Conservation (phyloP, 2,329 filamentous ascomycete species). For the Trichoderma semiorbis region DNA sequence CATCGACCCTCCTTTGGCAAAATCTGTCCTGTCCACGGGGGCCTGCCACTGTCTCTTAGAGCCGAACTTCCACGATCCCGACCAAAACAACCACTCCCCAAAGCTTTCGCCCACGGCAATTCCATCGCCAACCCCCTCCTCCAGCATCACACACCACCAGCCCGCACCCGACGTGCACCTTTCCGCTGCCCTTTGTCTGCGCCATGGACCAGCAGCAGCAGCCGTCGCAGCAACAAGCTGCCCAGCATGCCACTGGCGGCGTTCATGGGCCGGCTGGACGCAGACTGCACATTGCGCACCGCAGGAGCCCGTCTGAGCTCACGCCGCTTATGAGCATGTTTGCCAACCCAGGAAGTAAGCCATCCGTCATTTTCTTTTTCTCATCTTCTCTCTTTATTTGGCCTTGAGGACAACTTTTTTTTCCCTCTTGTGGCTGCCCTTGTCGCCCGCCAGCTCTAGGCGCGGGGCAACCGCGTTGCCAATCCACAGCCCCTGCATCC, state of each 20-base stretch:
- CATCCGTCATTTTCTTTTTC: neutral
- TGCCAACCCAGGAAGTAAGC: constrained; percentile 62
- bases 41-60: constrained; percentile 23
- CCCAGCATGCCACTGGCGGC: constrained; percentile 50
- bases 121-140: constrained; percentile 12
- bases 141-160: constrained; percentile 23
- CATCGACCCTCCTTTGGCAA: constrained; percentile 38
- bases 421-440: neutral
- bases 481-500: neutral
- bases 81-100: neutral
- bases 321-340: constrained; percentile 97
- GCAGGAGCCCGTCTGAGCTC: constrained; percentile 93
- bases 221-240: constrained; percentile 42
- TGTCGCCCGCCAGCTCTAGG: neutral
- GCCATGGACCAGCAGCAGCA: constrained; percentile 62
- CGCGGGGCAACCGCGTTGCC: constrained; percentile 13
- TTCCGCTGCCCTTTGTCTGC: constrained; percentile 44
- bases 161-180: constrained; percentile 44
- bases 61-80: constrained; percentile 15
- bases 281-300: constrained; percentile 94
- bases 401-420: neutral
- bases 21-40: constrained; percentile 29
- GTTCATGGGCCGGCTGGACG: constrained; percentile 76
- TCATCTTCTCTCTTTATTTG: neutral
- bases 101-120: constrained; percentile 5